Conservation (phyloP, 108 stramenopile genomes). For the Fragilaria radians region DNA sequence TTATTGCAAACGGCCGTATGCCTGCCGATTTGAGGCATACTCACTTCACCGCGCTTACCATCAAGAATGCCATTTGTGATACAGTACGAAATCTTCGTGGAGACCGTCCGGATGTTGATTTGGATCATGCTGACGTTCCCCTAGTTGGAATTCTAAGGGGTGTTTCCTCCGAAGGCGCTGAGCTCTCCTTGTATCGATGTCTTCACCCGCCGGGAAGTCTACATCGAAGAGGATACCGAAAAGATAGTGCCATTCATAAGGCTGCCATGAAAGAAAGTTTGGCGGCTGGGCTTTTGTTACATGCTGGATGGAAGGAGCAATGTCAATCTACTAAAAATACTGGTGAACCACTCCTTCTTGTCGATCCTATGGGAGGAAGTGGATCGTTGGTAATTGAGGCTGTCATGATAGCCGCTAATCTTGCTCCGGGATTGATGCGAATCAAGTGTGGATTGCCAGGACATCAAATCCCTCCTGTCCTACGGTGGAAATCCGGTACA, state of each 20-base stretch:
- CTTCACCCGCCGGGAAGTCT: constrained; percentile 60
- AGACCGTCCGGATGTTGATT: constrained; percentile 62
- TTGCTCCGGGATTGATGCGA: constrained; percentile 69
- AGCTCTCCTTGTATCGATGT: constrained; percentile 54
- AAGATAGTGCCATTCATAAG: constrained; percentile 42
- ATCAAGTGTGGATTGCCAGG: constrained; percentile 46
- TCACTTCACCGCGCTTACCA: constrained; percentile 67
- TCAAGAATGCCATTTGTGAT: constrained; percentile 79
- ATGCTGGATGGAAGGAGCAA: constrained; percentile 48
- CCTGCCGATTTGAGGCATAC: constrained; percentile 71
- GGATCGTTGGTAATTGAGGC: constrained; percentile 70
- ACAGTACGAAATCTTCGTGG: constrained; percentile 58
- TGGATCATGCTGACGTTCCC: constrained; percentile 69
- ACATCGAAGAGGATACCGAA: constrained; percentile 62
- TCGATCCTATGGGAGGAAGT: constrained; percentile 84
- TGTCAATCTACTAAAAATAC: constrained; percentile 1
- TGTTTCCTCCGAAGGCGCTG: constrained; percentile 17
- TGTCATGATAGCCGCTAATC: constrained; percentile 63
- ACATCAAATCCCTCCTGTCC: constrained; percentile 50
- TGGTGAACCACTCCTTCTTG: constrained; percentile 21
- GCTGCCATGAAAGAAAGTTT: constrained; percentile 83
- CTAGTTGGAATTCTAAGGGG: constrained; percentile 56
- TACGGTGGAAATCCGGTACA: constrained; percentile 53
- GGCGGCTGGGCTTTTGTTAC: constrained; percentile 64
- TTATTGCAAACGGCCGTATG: constrained; percentile 44